These are phyloP conservation scores for Microcos paniculata DNA, from an alignment of 345 rosid species.

Conservation along the genomic window DNA sequence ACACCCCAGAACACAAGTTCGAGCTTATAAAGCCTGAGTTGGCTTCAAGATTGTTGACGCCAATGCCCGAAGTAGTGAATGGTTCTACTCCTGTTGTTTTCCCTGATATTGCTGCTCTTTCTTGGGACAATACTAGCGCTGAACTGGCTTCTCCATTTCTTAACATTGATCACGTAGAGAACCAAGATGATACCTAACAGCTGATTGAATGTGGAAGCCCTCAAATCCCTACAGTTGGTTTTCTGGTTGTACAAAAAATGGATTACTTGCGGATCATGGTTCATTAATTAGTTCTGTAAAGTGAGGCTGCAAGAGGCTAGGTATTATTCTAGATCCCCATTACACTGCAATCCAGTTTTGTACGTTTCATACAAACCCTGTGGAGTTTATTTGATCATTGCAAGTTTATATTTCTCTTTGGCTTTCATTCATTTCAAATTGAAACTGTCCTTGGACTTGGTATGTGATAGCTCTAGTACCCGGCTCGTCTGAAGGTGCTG, in stretches of 20 bases:
- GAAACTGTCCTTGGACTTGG: not conserved
- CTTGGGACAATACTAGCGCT: constrained; percentile 14
- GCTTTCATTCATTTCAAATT: not conserved
- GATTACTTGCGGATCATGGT: not conserved
- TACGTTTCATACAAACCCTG: not conserved
- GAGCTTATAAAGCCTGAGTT: constrained; percentile 3
- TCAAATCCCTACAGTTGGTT: not conserved
- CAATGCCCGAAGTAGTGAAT: not conserved
- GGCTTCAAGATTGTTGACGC: not conserved
- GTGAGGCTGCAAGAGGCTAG: not conserved
- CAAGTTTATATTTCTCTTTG: not conserved
- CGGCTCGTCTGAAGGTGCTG: not conserved
- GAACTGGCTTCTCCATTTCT: not conserved
- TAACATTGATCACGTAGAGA: not conserved
- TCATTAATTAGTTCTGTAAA: not conserved
- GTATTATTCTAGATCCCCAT: not conserved
- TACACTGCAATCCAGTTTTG: not conserved
- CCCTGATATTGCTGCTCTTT: not conserved
- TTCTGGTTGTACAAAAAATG: not conserved
- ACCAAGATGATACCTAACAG: constrained; percentile 13
- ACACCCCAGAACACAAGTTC: constrained; percentile 73
- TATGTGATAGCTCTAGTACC: not conserved
- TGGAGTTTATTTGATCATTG: not conserved
- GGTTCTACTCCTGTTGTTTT: not conserved
- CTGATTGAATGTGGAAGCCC: not conserved